phyloP scores from a whole-genome alignment of 768 basidiomycete genomes.

The Boletus reticulatus region DNA sequence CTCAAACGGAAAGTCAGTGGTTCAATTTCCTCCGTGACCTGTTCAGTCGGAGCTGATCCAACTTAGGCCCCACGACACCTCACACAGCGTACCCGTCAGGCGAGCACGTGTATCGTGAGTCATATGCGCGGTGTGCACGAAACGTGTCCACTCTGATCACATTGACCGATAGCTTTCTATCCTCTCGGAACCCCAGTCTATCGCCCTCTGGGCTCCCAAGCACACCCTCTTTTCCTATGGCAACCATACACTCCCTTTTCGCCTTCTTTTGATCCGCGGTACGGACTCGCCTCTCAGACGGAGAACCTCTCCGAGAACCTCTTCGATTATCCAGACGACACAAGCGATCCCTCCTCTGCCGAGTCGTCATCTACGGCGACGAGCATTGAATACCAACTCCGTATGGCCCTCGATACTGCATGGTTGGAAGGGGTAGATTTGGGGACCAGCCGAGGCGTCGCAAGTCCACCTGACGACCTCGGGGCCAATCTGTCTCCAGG shows the following conservation, averaged over 20 bases:
- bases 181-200: conserved; percentile 15
- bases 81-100: conserved; percentile 9
- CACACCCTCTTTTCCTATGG: conserved; percentile 19
- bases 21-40: neutral
- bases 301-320: conserved; percentile 6
- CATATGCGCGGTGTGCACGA: neutral
- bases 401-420: conserved; percentile 2
- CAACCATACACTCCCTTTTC: conserved; percentile 32
- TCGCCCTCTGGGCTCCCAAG: conserved; percentile 13
- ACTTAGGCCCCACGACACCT: conserved; percentile 7
- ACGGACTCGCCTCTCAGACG: conserved; percentile 3
- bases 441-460: neutral
- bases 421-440: conserved; percentile 1
- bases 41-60: conserved; percentile 9
- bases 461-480: conserved; percentile 7
- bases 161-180: conserved; percentile 18
- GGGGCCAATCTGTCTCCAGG: conserved; percentile 11
- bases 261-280: conserved; percentile 16
- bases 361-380: conserved; percentile 16
- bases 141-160: neutral
- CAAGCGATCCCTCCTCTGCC: conserved; percentile 25
- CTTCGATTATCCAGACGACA: conserved; percentile 24
- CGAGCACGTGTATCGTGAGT: conserved; percentile 21
- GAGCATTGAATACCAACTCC: conserved; percentile 11
- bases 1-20: conserved; percentile 18